phyloP scores from a whole-genome alignment of 139 green algal species.

The Ettlia oleoabundans region DNA sequence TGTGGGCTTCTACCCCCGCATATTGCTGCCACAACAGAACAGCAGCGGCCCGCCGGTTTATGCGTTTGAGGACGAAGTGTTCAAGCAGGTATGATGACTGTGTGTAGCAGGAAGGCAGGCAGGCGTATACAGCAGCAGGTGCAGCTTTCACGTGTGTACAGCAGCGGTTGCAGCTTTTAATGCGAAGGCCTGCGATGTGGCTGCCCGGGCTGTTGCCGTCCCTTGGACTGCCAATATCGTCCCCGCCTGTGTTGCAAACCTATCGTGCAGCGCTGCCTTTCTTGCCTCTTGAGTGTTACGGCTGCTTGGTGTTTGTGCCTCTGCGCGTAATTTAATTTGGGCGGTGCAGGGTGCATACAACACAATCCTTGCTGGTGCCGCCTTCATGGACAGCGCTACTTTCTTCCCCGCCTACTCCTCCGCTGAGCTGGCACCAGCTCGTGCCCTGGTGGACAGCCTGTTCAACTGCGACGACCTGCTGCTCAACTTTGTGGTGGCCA shows the following conservation, averaged over 20 bases:
- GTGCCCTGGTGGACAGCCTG: slow-evolving; percentile 41
- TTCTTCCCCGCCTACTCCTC: slow-evolving; percentile 51
- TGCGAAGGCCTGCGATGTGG: no score
- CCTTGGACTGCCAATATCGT: no score
- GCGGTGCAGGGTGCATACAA: slow-evolving; percentile 52
- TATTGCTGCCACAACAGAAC: neutral
- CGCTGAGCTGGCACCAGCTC: neutral
- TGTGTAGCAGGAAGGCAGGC: no score
- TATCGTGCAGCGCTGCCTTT: neutral
- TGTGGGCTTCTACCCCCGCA: slow-evolving; percentile 39
- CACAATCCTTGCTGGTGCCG: slow-evolving; percentile 54
- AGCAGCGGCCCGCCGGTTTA: neutral
- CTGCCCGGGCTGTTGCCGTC: no score
- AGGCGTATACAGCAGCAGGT: no score
- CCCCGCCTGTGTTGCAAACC: neutral
- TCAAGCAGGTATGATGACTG: slow-evolving; percentile 11
- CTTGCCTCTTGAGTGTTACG: no score
- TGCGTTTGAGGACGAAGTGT: slow-evolving; percentile 1
- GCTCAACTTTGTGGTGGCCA: slow-evolving; percentile 59
- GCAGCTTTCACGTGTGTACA: no score
- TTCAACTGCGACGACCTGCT: slow-evolving; percentile 68
- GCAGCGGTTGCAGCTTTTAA: no score
- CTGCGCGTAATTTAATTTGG: no score
- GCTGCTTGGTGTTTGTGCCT: no score
- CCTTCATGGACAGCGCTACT: slow-evolving; percentile 51